Base-by-base conservation (phyloP, 345 rosid genomes). In the Noccaea caerulescens region DNA sequence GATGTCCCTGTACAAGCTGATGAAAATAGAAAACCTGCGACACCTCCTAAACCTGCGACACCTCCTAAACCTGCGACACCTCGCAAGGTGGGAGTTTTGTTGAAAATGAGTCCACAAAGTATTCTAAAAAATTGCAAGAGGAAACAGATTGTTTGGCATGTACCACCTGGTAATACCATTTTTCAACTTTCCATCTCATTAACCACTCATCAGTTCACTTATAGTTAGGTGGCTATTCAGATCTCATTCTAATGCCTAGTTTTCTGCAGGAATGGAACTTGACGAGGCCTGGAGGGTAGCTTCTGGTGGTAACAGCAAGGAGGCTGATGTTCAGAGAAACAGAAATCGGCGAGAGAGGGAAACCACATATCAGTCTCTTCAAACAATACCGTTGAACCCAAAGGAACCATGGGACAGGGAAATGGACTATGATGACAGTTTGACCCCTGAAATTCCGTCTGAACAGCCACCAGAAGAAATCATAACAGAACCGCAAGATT, bases 371-470 rank as follows among this genome's bases (percentile, higher is more conserved):
- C 78, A 57, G 38, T 58, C 80, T 14, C 64, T 68, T 34, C 84
- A 77, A 69, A 86, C 81, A 74, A 87, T 95, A 76, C 97, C 98
- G 10, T 78, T 68, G 34, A 88, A 92, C 55, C 96, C 99, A 34
- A 95, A 86, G 83, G 98, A 87, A 67, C 99, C 99, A 4, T 95
- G 99, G 98, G 99, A 92, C 79, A 60, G 80, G 14, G 98, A 95
- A 75, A 90, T 95, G 91, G 97, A 95, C 76, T 84, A 77, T 75
- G 98, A 92, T 69, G 99, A 95, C 81, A 68, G 92, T 50, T 72
- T 92, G 82, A 95, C 99, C 55, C 92, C 86, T 8, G 87, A 84
- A 72, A 88, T 95, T 38, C 96, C 94, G 4, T 76, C 82, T 41
- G 90, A 90, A 79, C 99, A 95, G 86, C 84, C 80, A 58, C 97